phyloP scores from a whole-genome alignment of 2,329 filamentous ascomycete genomes.

The Alternaria longipes region DNA sequence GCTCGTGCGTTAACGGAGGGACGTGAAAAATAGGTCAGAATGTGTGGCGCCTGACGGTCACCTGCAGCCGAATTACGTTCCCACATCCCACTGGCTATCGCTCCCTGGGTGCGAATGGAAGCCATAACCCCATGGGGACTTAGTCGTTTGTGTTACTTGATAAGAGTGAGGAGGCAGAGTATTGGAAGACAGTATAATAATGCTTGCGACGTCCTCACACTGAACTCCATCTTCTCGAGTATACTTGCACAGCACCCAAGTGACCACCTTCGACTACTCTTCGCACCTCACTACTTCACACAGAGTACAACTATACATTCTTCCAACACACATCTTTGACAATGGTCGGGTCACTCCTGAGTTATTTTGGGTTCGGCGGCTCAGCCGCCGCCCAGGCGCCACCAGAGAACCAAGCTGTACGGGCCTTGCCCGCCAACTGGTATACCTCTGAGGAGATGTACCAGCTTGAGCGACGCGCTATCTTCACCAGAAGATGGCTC shows the following conservation, averaged over 20 bases:
- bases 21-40: constrained; percentile 13
- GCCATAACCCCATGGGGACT: constrained; percentile 41
- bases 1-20: constrained; percentile 17
- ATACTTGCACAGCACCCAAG: not conserved
- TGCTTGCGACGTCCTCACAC: constrained; percentile 20
- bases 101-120: constrained; percentile 33
- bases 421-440: constrained; percentile 55
- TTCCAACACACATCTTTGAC: constrained; percentile 4
- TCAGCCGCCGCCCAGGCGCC: constrained; percentile 19
- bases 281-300: not conserved
- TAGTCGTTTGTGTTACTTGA: constrained; percentile 35
- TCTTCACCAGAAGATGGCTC: constrained; percentile 66
- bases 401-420: constrained; percentile 41
- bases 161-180: constrained; percentile 32
- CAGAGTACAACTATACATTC: not conserved
- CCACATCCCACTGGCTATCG: constrained; percentile 32
- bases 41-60: constrained; percentile 34
- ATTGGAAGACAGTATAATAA: constrained; percentile 32
- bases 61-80: constrained; percentile 38
- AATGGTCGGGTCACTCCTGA: constrained; percentile 40
- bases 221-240: constrained; percentile 15
- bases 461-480: constrained; percentile 59
- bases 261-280: not conserved
- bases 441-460: constrained; percentile 56
- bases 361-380: constrained; percentile 39